phyloP scores from a whole-genome alignment of 1,139 yeast species.

The Blastobotrys ciferrii region DNA sequence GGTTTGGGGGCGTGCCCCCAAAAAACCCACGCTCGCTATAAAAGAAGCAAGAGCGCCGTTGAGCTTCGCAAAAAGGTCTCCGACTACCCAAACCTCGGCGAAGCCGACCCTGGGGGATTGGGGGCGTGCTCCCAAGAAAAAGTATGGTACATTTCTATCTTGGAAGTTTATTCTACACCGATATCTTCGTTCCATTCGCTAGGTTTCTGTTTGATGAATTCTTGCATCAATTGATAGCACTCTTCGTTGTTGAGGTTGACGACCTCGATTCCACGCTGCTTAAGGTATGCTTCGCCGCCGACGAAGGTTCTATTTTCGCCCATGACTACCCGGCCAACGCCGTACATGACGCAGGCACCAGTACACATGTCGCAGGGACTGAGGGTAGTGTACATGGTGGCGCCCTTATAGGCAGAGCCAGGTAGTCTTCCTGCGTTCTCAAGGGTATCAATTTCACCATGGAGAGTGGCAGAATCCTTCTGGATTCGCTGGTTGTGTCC shows the following conservation, averaged over 20 bases:
- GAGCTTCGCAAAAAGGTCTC: too few relatives aligned
- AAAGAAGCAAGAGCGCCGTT: too few relatives aligned
- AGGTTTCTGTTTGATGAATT: conserved; percentile 76
- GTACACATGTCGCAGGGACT: conserved; percentile 96
- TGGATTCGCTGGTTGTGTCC: conserved; percentile 92
- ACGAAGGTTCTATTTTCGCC: conserved; percentile 81
- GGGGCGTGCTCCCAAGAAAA: too few relatives aligned
- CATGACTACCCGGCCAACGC: conserved; percentile 77
- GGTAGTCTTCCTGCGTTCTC: conserved; percentile 88
- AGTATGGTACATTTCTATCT: too few relatives aligned
- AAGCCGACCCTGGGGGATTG: too few relatives aligned
- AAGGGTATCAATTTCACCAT: conserved; percentile 85
- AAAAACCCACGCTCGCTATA: too few relatives aligned
- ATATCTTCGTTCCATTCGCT: conserved; percentile 88
- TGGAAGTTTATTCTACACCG: conserved; percentile 48
- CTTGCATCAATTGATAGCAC: conserved; percentile 71
- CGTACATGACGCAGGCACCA: conserved; percentile 88
- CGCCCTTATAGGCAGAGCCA: conserved; percentile 55
- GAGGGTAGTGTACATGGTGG: conserved; percentile 76
- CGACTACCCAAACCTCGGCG: too few relatives aligned
- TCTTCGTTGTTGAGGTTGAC: conserved; percentile 62
- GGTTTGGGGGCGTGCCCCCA: too few relatives aligned
- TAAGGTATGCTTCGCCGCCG: conserved; percentile 75
- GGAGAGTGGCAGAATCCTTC: conserved; percentile 68
- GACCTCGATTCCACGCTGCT: conserved; percentile 68